A percentile compares a stretch with the other conserved stretches of the same genome.
Conservation (phyloP, 208 protist genomes). For the Porcisia hertigi region DNA sequence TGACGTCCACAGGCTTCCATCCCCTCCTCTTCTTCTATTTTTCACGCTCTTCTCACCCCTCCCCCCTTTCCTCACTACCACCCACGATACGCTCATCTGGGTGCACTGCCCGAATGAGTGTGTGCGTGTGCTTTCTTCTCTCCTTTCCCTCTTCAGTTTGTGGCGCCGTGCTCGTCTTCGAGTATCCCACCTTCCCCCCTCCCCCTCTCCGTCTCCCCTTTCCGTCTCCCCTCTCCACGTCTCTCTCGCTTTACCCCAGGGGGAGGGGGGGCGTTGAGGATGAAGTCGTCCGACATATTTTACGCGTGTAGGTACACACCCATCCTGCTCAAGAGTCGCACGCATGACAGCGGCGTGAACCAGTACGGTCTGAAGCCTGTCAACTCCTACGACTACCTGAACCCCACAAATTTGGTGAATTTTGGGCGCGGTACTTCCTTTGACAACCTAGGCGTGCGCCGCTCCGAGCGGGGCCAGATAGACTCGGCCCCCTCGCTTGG, state of each 20-base stretch:
- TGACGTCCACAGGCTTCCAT: too few species aligned
- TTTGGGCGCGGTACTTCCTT: constrained; percentile 86
- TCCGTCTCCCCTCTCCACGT: not conserved
- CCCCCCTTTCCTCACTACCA: too few species aligned
- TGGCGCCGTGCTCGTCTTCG: not conserved
- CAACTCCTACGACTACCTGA: constrained; percentile 84
- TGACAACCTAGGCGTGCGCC: constrained; percentile 86
- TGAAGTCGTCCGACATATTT: constrained; percentile 80
- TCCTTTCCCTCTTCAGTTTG: too few species aligned
- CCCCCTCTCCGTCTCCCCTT: not conserved
- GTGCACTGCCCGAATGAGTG: too few species aligned
- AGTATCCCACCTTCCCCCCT: not conserved
- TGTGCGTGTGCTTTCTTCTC: too few species aligned
- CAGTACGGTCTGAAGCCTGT: constrained; percentile 86
- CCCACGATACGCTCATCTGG: too few species aligned
- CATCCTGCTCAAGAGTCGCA: constrained; percentile 63
- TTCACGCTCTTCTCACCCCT: too few species aligned
- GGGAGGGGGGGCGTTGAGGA: constrained; percentile 6
- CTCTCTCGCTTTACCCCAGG: not conserved
- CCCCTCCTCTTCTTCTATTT: too few species aligned
- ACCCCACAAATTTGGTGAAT: constrained; percentile 91
- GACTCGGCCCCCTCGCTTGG: constrained; percentile 79
- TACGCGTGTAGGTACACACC: constrained; percentile 61
- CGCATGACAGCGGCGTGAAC: constrained; percentile 80
- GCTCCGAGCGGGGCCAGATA: constrained; percentile 75